These are phyloP conservation scores for Kwoniella sp. DNA, from an alignment of 768 basidiomycete species.

Conservation along the genomic window DNA sequence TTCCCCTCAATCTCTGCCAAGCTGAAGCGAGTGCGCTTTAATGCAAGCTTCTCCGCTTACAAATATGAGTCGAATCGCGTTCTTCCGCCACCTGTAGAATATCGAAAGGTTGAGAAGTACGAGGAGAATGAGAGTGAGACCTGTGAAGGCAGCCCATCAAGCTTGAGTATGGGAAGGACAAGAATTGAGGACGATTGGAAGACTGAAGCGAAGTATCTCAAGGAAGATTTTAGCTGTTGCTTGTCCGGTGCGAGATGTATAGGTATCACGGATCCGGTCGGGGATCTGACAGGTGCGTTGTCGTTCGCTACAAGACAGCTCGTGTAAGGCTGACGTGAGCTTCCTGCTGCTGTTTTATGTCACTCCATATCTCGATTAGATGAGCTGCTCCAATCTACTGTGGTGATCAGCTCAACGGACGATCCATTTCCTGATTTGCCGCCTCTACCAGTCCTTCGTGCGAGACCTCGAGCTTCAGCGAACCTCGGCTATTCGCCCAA, in stretches of 20 bases:
- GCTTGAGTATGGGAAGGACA: background rate
- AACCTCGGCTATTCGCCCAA: too few species aligned
- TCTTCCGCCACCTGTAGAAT: background rate
- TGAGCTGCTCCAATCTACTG: background rate
- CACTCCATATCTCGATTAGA: too few species aligned
- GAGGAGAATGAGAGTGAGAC: background rate
- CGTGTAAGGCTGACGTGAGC: background rate
- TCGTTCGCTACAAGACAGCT: too few species aligned
- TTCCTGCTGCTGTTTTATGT: background rate
- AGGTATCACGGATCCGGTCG: slow-evolving; percentile 17
- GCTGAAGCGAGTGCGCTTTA: background rate
- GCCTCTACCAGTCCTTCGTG: background rate
- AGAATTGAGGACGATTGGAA: slow-evolving; percentile 13
- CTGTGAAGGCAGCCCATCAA: background rate
- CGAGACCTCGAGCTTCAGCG: background rate
- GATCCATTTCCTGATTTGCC: slow-evolving; percentile 9
- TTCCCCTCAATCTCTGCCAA: background rate
- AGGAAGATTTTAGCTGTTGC: slow-evolving; percentile 8
- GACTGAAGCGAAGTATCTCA: background rate
- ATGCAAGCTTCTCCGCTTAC: background rate
- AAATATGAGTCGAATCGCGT: background rate
- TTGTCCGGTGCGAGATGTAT: slow-evolving; percentile 17
- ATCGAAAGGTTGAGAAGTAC: background rate
- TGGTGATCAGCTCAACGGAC: background rate
- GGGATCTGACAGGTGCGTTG: slow-evolving; percentile 13